phyloP scores from a whole-genome alignment of 192 early-diverging fungal species.

The Mortierella antarctica region DNA sequence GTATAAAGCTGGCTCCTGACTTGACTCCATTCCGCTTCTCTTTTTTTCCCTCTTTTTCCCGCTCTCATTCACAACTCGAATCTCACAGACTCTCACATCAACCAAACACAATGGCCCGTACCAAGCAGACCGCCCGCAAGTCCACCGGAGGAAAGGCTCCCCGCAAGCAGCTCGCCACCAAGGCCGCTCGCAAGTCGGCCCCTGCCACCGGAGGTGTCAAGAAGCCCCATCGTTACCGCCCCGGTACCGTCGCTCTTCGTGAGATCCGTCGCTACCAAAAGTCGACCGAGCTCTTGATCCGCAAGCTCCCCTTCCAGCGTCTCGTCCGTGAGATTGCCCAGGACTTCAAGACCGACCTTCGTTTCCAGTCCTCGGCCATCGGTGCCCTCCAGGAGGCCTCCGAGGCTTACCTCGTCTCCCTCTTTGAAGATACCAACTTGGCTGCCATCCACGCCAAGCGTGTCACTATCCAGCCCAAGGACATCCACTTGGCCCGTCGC shows the following conservation, averaged over 20 bases:
- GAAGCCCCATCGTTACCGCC: conserved; percentile 89
- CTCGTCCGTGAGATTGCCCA: conserved; percentile 99
- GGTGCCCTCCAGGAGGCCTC: conserved; percentile 65
- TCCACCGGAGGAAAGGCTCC: conserved; percentile 99
- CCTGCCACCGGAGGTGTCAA: conserved; percentile 94
- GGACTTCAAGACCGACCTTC: conserved; percentile 99
- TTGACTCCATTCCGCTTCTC: neutral
- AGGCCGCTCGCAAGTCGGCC: conserved; percentile 98
- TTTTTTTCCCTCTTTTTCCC: conserved; percentile 6
- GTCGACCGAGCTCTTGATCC: conserved; percentile 94
- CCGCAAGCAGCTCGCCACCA: conserved; percentile 95
- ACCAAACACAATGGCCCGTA: conserved; percentile 61
- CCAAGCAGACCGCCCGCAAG: conserved; percentile 96
- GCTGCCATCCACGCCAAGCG: conserved; percentile 99
- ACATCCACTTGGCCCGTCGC: conserved; percentile 98
- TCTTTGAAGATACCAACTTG: conserved; percentile 99
- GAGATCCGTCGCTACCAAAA: conserved; percentile 97
- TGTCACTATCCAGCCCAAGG: conserved; percentile 99
- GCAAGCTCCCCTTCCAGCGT: conserved; percentile 94
- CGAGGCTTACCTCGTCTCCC: conserved; percentile 91
- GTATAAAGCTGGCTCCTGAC: neutral
- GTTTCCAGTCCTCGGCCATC: conserved; percentile 99
- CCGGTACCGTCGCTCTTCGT: conserved; percentile 91
- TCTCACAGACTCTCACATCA: conserved; percentile 60
- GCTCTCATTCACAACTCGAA: conserved; percentile 1